phyloP scores from a whole-genome alignment of 2,329 filamentous ascomycete genomes.

The Cordyceps javanica region DNA sequence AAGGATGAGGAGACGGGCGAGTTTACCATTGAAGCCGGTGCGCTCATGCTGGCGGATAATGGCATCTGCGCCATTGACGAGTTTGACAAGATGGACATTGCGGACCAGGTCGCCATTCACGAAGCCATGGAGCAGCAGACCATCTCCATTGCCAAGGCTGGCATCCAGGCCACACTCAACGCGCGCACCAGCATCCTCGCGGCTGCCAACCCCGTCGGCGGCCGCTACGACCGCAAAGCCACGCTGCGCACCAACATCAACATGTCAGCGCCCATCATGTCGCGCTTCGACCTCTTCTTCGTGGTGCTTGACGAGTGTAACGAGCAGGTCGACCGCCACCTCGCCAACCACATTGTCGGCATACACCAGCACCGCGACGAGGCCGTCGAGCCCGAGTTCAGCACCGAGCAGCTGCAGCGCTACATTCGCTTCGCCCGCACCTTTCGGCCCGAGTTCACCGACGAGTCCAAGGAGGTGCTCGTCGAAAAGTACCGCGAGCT shows the following conservation, averaged over 20 bases:
- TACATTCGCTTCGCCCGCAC: slow-evolving; percentile 96
- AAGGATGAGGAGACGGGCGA: slow-evolving; percentile 99
- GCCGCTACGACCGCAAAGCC: slow-evolving; percentile 94
- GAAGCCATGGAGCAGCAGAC: slow-evolving; percentile 99
- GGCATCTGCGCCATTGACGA: slow-evolving; percentile 98
- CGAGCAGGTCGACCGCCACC: slow-evolving; percentile 79
- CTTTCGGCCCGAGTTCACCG: slow-evolving; percentile 87
- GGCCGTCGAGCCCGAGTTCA: slow-evolving; percentile 87
- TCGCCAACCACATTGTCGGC: slow-evolving; percentile 90
- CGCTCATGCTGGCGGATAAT: slow-evolving; percentile 94
- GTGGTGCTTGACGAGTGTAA: slow-evolving; percentile 96
- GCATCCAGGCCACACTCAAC: slow-evolving; percentile 95
- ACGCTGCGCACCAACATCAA: slow-evolving; percentile 94
- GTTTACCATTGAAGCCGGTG: slow-evolving; percentile 97
- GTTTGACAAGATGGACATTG: slow-evolving; percentile 99
- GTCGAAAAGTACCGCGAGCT: slow-evolving; percentile 96
- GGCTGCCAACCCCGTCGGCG: slow-evolving; percentile 91
- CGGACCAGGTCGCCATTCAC: slow-evolving; percentile 96
- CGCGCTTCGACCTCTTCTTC: slow-evolving; percentile 97
- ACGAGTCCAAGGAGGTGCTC: slow-evolving; percentile 76
- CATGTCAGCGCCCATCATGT: slow-evolving; percentile 99
- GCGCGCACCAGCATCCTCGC: slow-evolving; percentile 92
- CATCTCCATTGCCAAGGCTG: slow-evolving; percentile 96
- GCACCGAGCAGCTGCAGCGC: slow-evolving; percentile 90
- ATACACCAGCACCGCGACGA: slow-evolving; percentile 91